These are phyloP conservation scores for Coriolopsis trogii DNA, from an alignment of 1,284 basidiomycete species.

Conservation along the genomic window DNA sequence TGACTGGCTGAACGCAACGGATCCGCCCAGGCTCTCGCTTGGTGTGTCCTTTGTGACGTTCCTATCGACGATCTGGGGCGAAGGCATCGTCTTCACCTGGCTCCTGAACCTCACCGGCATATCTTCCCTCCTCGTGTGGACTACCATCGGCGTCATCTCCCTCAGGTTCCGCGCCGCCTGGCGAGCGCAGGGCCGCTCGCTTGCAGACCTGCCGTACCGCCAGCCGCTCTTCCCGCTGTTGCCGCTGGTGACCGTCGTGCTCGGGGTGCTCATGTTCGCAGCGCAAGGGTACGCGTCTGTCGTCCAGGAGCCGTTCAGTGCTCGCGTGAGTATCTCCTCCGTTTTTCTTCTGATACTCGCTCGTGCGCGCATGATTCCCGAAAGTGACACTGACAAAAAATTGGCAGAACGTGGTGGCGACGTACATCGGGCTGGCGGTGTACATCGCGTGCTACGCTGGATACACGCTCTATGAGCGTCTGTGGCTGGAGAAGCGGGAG, in stretches of 20 bases:
- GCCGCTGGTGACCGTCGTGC: slow-evolving; percentile 44
- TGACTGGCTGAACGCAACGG: not conserved
- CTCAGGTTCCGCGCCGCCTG: slow-evolving; percentile 53
- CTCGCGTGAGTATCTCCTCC: slow-evolving; percentile 31
- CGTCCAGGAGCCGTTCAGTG: slow-evolving; percentile 36
- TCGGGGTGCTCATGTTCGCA: slow-evolving; percentile 50
- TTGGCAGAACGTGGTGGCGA: slow-evolving; percentile 45
- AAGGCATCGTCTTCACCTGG: slow-evolving; percentile 58
- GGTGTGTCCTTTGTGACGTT: slow-evolving; percentile 51
- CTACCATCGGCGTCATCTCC: slow-evolving; percentile 55
- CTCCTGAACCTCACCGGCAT: slow-evolving; percentile 70
- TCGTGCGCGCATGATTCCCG: slow-evolving; percentile 24
- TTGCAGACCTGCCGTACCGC: slow-evolving; percentile 47
- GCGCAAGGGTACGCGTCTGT: slow-evolving; percentile 53
- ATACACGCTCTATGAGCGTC: slow-evolving; percentile 37
- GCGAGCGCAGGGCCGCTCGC: slow-evolving; percentile 40
- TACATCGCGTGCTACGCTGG: slow-evolving; percentile 41
- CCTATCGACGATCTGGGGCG: slow-evolving; percentile 57
- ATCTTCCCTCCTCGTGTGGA: slow-evolving; percentile 71
- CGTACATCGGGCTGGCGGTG: slow-evolving; percentile 42
- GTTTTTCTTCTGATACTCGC: not conserved
- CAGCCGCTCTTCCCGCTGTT: slow-evolving; percentile 54
- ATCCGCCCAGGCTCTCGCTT: slow-evolving; percentile 42
- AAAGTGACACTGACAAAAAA: slow-evolving; percentile 46
- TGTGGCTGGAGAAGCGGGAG: slow-evolving; percentile 22